Conservation (phyloP, 805 yeast species). For the Metschnikowia baotianmanensis region DNA sequence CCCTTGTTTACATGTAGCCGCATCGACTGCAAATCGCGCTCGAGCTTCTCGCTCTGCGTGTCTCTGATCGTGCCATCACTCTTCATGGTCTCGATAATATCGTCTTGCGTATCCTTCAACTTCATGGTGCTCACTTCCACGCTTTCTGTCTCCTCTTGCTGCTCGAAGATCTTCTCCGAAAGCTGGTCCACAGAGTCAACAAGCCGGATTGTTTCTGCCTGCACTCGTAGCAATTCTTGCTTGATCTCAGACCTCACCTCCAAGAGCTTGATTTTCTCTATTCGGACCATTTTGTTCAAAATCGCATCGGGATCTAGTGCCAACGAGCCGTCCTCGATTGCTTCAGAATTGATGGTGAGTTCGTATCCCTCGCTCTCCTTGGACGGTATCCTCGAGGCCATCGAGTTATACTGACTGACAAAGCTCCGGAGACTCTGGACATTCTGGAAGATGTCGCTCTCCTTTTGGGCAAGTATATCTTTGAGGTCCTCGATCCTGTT, state of each 20-base stretch:
- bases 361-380: conserved; percentile 33
- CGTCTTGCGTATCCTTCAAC: conserved; percentile 53
- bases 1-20: conserved; percentile 50
- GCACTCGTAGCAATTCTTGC: conserved; percentile 44
- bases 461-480: conserved; percentile 47
- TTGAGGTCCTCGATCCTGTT: conserved; percentile 46
- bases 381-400: conserved; percentile 47
- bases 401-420: conserved; percentile 55
- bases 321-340: conserved; percentile 10
- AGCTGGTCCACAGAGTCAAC: conserved; percentile 60
- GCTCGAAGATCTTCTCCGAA: conserved; percentile 54
- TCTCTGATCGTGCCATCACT: conserved; percentile 52
- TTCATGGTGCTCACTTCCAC: conserved; percentile 56
- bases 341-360: conserved; percentile 30
- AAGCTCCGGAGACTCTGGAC: conserved; percentile 51
- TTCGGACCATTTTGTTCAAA: conserved; percentile 45
- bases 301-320: conserved; percentile 28
- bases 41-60: conserved; percentile 65
- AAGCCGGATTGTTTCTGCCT: conserved; percentile 55
- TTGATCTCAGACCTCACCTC: conserved; percentile 35
- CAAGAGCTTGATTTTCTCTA: conserved; percentile 43
- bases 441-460: conserved; percentile 47
- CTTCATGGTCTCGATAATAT: conserved; percentile 51
- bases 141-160: conserved; percentile 53
- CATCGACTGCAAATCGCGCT: conserved; percentile 52